phyloP scores from a whole-genome alignment of 2,329 filamentous ascomycete species.

The Aspergillus piperis region DNA sequence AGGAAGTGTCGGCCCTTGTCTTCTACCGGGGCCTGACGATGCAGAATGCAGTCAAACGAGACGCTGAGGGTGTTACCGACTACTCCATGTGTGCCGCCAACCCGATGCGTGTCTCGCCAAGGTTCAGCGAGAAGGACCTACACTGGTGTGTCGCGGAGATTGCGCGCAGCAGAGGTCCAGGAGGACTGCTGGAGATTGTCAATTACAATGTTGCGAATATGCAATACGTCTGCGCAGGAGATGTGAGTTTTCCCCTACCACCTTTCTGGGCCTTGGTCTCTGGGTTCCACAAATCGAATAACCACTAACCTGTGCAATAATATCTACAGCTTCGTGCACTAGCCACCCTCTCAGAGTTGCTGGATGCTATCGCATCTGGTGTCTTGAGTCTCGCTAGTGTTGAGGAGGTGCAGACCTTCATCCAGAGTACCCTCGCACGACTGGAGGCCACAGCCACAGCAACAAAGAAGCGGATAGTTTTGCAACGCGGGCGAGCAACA shows the following conservation, averaged over 20 bases:
- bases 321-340: no score
- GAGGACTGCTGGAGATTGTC: constrained; percentile 84
- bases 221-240: constrained; percentile 65
- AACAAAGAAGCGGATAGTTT: background rate
- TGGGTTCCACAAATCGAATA: background rate
- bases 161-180: no score
- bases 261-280: background rate
- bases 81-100: constrained; percentile 99
- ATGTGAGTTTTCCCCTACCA: constrained; percentile 32
- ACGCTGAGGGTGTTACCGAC: constrained; percentile 84
- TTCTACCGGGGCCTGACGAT: constrained; percentile 98
- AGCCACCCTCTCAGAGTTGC: no score
- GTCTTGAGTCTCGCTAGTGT: no score
- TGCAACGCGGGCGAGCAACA: background rate
- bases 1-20: constrained; percentile 89
- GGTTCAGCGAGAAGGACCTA: no score
- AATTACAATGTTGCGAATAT: constrained; percentile 74
- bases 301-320: no score
- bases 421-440: no score
- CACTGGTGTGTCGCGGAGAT: no score
- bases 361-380: no score
- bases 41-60: constrained; percentile 96
- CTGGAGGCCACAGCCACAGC: no score
- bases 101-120: constrained; percentile 71
- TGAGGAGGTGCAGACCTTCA: no score